Evolutionary conservation across 139 green algal genomes (phyloP).

Genomic region (Chlorella sp.): DNA sequence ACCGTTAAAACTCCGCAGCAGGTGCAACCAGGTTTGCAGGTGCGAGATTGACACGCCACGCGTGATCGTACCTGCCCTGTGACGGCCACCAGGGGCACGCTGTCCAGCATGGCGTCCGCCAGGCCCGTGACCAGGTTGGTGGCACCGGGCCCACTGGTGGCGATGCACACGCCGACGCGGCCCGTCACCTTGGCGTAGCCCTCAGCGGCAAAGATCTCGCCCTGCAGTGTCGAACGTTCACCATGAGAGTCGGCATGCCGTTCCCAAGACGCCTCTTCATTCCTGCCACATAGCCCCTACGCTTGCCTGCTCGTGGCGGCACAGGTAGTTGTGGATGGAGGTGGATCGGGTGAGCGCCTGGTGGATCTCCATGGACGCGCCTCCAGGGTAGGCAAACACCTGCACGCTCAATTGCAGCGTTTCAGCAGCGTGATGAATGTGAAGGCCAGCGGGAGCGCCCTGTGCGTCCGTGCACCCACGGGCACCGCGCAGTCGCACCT

Average conservation of each 20-base stretch:
- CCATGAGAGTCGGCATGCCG: too few species aligned
- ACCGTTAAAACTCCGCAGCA: too few species aligned
- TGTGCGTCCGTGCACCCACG: not conserved
- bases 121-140: constrained; percentile 99
- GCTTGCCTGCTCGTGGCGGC: constrained; percentile 92
- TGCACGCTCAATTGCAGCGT: not conserved
- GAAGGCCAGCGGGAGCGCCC: not conserved
- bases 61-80: constrained; percentile 98
- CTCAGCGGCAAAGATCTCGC: constrained; percentile 99
- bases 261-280: not conserved
- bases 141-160: constrained; percentile 92
- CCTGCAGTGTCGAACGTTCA: constrained; percentile 52
- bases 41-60: too few species aligned
- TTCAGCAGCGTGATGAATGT: not conserved
- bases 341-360: constrained; percentile 91
- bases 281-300: not conserved
- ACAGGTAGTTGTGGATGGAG: constrained; percentile 93
- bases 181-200: constrained; percentile 95
- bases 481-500: constrained; percentile 15
- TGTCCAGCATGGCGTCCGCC: constrained; percentile 97
- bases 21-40: too few species aligned
- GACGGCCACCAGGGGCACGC: constrained; percentile 96
- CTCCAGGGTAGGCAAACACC: constrained; percentile 74
- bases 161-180: constrained; percentile 97
- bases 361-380: constrained; percentile 99